These are phyloP conservation scores for sorghum (Sorghum bicolor) DNA, from an alignment of 176 grass and related monocot species.

Conservation along the genomic window DNA sequence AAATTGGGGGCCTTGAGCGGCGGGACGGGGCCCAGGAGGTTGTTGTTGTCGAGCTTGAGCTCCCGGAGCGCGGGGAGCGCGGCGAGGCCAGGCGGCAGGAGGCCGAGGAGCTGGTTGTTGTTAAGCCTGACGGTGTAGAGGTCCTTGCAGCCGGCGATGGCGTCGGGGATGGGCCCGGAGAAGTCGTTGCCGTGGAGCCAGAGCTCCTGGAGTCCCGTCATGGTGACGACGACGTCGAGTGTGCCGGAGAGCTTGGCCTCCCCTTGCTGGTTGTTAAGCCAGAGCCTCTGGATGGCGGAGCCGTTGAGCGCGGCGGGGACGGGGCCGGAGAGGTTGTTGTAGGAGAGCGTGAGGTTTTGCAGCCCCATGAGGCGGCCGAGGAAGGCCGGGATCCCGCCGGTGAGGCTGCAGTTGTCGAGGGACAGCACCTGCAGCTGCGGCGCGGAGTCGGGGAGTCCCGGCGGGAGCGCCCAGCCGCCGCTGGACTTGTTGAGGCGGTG, in stretches of 20 bases:
- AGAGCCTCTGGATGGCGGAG: constrained; percentile 51
- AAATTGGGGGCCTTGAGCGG: constrained; percentile 44
- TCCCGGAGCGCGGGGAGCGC: constrained; percentile 35
- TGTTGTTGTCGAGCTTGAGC: constrained; percentile 74
- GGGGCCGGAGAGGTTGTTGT: constrained; percentile 61
- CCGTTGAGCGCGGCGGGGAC: constrained; percentile 41
- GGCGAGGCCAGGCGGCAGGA: constrained; percentile 45
- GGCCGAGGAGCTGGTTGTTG: constrained; percentile 69
- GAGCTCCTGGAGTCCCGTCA: constrained; percentile 43
- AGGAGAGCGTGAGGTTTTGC: constrained; percentile 51
- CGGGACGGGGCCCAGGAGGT: constrained; percentile 64
- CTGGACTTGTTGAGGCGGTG: constrained; percentile 49
- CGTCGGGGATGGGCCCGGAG: constrained; percentile 56
- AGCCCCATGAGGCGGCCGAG: constrained; percentile 47
- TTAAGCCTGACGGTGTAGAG: constrained; percentile 53
- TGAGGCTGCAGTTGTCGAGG: constrained; percentile 45
- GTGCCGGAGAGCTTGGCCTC: constrained; percentile 43
- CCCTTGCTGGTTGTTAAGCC: constrained; percentile 84
- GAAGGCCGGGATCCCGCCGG: constrained; percentile 48
- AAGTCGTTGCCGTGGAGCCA: constrained; percentile 94
- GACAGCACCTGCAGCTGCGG: constrained; percentile 46
- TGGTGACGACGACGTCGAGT: constrained; percentile 50
- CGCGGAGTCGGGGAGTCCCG: constrained; percentile 24
- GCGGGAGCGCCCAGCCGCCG: constrained; percentile 51
- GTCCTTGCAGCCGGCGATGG: constrained; percentile 42